A percentile compares a stretch with the other conserved stretches of the same genome.
These are phyloP conservation scores for Pichia sporocuriosa DNA, from an alignment of 805 yeast genomes.

Conservation along the genomic window DNA sequence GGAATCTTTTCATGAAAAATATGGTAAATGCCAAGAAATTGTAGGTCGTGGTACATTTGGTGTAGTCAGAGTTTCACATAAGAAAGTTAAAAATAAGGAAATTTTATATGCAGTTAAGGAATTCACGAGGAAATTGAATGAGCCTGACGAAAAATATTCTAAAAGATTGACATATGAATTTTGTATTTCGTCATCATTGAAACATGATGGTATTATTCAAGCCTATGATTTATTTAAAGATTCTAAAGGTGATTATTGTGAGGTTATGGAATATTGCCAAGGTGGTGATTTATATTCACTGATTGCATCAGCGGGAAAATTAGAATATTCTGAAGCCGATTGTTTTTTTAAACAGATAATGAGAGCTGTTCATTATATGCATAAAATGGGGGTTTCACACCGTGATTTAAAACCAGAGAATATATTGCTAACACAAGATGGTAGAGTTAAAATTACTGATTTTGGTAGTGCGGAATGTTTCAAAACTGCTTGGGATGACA, in stretches of 20 bases:
- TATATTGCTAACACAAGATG: slow-evolving; percentile 62
- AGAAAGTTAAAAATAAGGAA: slow-evolving; percentile 36
- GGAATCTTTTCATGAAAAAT: slow-evolving; percentile 72
- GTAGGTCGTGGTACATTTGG: slow-evolving; percentile 95
- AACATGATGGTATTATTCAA: slow-evolving; percentile 69
- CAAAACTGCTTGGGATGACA: slow-evolving; percentile 77
- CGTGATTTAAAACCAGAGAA: slow-evolving; percentile 89
- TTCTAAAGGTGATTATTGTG: slow-evolving; percentile 76
- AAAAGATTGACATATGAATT: slow-evolving; percentile 75
- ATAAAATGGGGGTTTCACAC: slow-evolving; percentile 83
- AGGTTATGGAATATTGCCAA: slow-evolving; percentile 78
- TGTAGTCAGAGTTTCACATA: slow-evolving; percentile 83
- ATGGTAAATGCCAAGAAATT: slow-evolving; percentile 92
- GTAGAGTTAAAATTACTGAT: slow-evolving; percentile 75
- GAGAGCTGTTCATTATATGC: slow-evolving; percentile 82
- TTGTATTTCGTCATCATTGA: slow-evolving; percentile 71
- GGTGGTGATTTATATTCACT: slow-evolving; percentile 77
- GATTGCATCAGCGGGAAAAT: slow-evolving; percentile 67
- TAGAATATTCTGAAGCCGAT: slow-evolving; percentile 80
- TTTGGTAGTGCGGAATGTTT: slow-evolving; percentile 84
- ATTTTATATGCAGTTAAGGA: slow-evolving; percentile 83
- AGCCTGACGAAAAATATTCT: slow-evolving; percentile 59
- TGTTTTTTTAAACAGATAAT: slow-evolving; percentile 80
- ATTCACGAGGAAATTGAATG: slow-evolving; percentile 57
- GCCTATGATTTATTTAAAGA: slow-evolving; percentile 74